A percentile compares a stretch with the other conserved stretches of the same genome.
Evolutionary conservation across 148 eudicot genomes (phyloP).

Genomic region (Camellia lanceoleosa): DNA sequence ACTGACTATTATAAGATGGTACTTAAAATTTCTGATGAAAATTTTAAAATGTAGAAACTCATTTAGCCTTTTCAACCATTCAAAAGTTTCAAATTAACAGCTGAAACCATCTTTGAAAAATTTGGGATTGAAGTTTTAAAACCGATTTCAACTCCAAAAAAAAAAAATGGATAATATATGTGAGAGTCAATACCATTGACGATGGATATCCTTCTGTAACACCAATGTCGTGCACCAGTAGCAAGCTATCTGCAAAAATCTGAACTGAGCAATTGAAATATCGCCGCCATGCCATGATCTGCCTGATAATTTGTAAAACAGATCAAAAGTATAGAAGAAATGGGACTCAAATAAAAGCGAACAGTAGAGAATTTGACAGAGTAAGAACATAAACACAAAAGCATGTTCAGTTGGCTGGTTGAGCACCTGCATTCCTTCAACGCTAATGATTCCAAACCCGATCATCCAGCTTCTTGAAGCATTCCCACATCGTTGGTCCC

Average conservation of each 20-base stretch:
- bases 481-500: constrained; percentile 97
- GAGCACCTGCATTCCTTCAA: constrained; percentile 93
- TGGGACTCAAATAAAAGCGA: not conserved
- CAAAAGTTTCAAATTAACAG: not conserved
- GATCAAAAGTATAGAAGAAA: constrained; percentile 8
- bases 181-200: constrained; percentile 62
- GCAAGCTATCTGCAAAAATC: constrained; percentile 85
- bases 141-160: not conserved
- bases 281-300: constrained; percentile 98
- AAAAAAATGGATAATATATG: not conserved
- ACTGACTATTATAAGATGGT: not conserved
- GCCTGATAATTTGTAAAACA: constrained; percentile 45
- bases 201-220: constrained; percentile 95
- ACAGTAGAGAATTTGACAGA: not conserved
- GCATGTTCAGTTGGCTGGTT: not conserved
- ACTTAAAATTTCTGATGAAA: not conserved
- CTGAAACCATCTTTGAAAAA: not conserved
- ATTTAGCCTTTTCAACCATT: not conserved
- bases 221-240: constrained; percentile 97
- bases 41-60: not conserved
- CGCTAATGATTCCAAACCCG: constrained; percentile 85
- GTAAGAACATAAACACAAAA: not conserved
- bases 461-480: constrained; percentile 99
- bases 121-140: not conserved
- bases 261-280: constrained; percentile 94